Conservation (phyloP, 768 basidiomycete species). For the Rhizopogon rudus region DNA sequence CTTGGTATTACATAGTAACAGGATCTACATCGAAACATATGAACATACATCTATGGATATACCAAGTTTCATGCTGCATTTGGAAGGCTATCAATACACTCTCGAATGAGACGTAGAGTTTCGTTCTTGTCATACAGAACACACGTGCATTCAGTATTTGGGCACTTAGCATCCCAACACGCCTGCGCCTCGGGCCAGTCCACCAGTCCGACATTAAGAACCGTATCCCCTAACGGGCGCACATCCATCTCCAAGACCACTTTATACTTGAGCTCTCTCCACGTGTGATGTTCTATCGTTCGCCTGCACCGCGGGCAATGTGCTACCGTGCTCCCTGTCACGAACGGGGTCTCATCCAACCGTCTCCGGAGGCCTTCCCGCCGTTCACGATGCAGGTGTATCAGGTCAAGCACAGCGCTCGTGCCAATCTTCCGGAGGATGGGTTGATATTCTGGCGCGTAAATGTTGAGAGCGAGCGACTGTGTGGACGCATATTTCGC, state of each 20-base stretch:
- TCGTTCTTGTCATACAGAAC: constrained; percentile 53
- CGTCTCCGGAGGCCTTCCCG: constrained; percentile 44
- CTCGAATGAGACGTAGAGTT: constrained; percentile 48
- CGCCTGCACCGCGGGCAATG: constrained; percentile 46
- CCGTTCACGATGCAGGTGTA: constrained; percentile 49
- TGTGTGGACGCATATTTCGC: constrained; percentile 47
- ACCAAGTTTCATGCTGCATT: constrained; percentile 24
- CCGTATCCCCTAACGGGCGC: constrained; percentile 55
- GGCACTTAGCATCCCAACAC: constrained; percentile 58
- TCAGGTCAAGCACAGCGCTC: constrained; percentile 46
- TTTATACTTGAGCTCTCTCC: constrained; percentile 59
- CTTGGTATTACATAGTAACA: too few relatives aligned
- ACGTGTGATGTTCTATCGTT: constrained; percentile 51
- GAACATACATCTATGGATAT: too few relatives aligned
- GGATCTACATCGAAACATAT: too few relatives aligned
- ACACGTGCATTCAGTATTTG: constrained; percentile 37
- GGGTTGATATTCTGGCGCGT: constrained; percentile 38
- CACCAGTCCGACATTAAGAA: constrained; percentile 41
- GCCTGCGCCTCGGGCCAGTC: constrained; percentile 56
- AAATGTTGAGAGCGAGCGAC: constrained; percentile 51
- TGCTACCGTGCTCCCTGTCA: constrained; percentile 35
- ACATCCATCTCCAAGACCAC: constrained; percentile 54
- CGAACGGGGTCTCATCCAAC: constrained; percentile 56
- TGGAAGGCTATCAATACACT: constrained; percentile 49
- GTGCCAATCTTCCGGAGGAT: constrained; percentile 45